phyloP scores from a whole-genome alignment of 257 asterid species.

The Nicotiana otophora region DNA sequence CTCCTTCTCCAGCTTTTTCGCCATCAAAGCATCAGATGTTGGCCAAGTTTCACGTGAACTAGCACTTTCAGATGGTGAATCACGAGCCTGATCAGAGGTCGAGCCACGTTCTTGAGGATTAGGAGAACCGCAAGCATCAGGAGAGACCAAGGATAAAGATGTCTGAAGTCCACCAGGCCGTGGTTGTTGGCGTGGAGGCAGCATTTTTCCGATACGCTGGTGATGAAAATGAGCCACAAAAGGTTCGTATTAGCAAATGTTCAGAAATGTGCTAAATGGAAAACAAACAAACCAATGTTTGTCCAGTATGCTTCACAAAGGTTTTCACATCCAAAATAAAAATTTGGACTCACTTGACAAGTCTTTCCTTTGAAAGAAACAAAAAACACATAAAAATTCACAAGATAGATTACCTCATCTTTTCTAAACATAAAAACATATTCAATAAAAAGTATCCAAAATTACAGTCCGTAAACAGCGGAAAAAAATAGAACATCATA shows the following conservation, averaged over 20 bases:
- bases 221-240: conserved; percentile 73
- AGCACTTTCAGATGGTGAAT: conserved; percentile 93
- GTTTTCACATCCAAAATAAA: not conserved
- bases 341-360: not conserved
- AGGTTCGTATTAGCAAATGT: conserved; percentile 45
- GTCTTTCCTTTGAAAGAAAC: not conserved
- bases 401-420: not conserved
- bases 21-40: conserved; percentile 57
- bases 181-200: conserved; percentile 93
- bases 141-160: conserved; percentile 65
- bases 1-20: conserved; percentile 55
- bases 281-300: not conserved
- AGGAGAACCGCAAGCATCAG: conserved; percentile 76
- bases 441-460: not conserved
- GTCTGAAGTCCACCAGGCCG: conserved; percentile 77
- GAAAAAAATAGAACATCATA: not conserved
- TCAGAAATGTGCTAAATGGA: not conserved
- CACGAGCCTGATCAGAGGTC: conserved; percentile 70
- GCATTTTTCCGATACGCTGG: conserved; percentile 57
- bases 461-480: no score
- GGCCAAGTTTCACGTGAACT: conserved; percentile 98
- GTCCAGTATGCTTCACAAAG: not conserved
- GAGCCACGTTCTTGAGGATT: conserved; percentile 77
- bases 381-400: not conserved
- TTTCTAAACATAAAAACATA: not conserved